These are phyloP conservation scores for Magnaporthiopsis rhizophila DNA, from an alignment of 2,329 filamentous ascomycete species.

Conservation along the genomic window DNA sequence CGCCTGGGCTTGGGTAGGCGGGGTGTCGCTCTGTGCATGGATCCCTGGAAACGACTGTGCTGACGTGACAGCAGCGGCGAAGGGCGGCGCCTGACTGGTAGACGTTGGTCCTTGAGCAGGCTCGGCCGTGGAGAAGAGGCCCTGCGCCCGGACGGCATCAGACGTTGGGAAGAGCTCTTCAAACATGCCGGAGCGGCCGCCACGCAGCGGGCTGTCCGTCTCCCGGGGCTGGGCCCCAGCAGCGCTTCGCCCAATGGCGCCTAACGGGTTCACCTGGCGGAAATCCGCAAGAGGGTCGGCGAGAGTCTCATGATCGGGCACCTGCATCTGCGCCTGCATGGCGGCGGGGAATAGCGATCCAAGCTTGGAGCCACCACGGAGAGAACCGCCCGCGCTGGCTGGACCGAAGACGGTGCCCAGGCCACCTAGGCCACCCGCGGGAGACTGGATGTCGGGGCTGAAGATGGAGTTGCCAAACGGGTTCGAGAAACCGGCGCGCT, in stretches of 20 bases:
- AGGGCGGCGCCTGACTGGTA: conserved; percentile 24
- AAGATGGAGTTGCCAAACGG: conserved; percentile 77
- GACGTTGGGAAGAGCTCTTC: conserved; percentile 13
- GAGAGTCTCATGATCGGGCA: conserved; percentile 55
- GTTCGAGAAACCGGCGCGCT: conserved; percentile 45
- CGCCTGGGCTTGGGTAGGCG: conserved; percentile 49
- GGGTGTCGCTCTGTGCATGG: conserved; percentile 18
- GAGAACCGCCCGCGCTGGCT: conserved; percentile 53
- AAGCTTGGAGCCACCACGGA: conserved; percentile 72
- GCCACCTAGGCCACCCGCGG: conserved; percentile 39
- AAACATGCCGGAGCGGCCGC: conserved; percentile 22
- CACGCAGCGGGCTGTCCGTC: conserved; percentile 50
- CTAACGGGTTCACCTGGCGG: conserved; percentile 54
- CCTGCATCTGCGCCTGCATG: conserved; percentile 88
- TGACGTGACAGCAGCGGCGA: conserved; percentile 9
- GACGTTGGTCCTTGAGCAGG: conserved; percentile 22
- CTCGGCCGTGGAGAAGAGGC: conserved; percentile 11
- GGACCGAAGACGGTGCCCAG: conserved; percentile 60
- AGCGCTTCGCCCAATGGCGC: conserved; percentile 56
- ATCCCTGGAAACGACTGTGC: conserved; percentile 9
- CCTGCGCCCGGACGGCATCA: conserved; percentile 8
- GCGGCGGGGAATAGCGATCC: conserved; percentile 79
- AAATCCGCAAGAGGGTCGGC: conserved; percentile 51
- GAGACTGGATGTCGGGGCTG: conserved; percentile 71
- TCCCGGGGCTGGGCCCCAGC: conserved; percentile 48